Percentiles rank a stretch among this genome's conserved stretches.
These are phyloP conservation scores for Cercospora canescens DNA, from an alignment of 2,329 filamentous ascomycete genomes.

Conservation along the genomic window DNA sequence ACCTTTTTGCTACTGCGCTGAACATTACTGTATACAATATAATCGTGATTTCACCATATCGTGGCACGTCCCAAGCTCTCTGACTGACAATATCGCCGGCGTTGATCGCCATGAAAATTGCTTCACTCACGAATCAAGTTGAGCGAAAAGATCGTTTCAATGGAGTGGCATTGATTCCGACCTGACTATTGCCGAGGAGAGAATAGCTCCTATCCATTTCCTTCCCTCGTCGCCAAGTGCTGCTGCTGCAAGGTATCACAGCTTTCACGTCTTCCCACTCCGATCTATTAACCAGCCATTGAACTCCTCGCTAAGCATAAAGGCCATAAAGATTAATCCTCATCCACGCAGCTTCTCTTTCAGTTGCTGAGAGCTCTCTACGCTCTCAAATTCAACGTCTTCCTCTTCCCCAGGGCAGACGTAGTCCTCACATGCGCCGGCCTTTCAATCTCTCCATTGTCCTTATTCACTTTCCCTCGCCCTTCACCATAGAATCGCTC, in stretches of 20 bases:
- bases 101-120: too few relatives aligned
- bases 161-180: background rate
- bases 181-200: background rate
- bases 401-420: conserved; percentile 9
- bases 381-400: background rate
- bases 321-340: background rate
- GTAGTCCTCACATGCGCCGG: background rate
- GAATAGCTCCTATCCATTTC: background rate
- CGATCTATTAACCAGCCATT: background rate
- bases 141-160: too few relatives aligned
- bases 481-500: background rate
- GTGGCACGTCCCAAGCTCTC: too few relatives aligned
- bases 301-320: background rate
- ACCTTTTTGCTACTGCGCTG: too few relatives aligned
- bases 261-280: background rate
- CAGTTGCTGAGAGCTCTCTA: background rate
- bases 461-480: background rate
- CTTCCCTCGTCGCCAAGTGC: background rate
- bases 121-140: too few relatives aligned
- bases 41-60: too few relatives aligned
- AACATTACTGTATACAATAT: too few relatives aligned
- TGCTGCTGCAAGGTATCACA: background rate
- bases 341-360: background rate
- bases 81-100: too few relatives aligned
- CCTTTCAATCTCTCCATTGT: background rate